Base-by-base conservation (phyloP, 257 asterid species). In the Parsonsia alboflavescens region DNA sequence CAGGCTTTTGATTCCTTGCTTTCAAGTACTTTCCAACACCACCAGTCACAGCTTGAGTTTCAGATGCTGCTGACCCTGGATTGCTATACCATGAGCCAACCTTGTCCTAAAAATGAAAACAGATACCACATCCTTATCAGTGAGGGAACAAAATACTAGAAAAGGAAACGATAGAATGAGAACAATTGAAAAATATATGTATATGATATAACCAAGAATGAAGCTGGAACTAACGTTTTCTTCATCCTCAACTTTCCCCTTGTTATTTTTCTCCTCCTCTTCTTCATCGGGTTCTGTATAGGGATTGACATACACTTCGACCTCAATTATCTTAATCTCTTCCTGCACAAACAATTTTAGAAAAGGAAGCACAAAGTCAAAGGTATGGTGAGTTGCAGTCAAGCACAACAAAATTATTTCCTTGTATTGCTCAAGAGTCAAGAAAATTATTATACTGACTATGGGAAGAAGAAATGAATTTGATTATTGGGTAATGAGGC, bases 31-130 rank as follows among this genome's bases (percentile, higher is more conserved):
- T 92, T 46, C 99, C 97, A 26, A 91, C 91, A 44, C 97, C 96
- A 77, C 82, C 84, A 30, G 91, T 93, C 42, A 46, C 79, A 16
- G 84, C 82, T 78, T 84, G 86, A 75, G 78, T 76, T 53, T 86
- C 96, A 75, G 83, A 53, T 17, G 80, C 46, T n/a, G 85, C 81
- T 3, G 88, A 85, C 45, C 84, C 89, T 9, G 98, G 98, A 74
- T 88, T 92, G 90, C 96, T 95, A 84, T 77, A 94, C 98, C 99
- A 95, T 21, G 97, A 95, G 26, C 99, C 99, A 41, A 89, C 80
- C 86, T 89, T 89, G 62, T 92, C 98, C 99, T 92, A 93, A 78
- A 78, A 16, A 54, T 41, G 75, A 45, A 2, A 54, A 46, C 48
- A 75, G 41, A 24, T 54, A 22, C 22, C 30, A 76, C 12, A 65